Base-by-base conservation (phyloP, 129 eudicot species). In the Chrysanthemum seticuspe region DNA sequence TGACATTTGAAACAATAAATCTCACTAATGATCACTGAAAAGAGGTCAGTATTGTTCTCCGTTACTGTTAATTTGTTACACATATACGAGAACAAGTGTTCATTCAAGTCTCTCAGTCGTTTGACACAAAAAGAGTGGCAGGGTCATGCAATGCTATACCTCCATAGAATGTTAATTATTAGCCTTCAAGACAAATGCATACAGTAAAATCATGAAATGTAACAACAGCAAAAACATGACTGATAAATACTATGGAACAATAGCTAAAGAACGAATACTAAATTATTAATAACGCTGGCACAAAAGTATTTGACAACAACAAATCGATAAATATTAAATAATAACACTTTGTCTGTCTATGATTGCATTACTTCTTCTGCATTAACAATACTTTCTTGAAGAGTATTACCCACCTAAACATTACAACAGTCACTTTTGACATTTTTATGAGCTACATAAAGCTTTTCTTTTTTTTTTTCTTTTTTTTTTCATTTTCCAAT, bases 401-500 rank as follows among this genome's bases (percentile, higher is more conserved):
- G 2, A 18, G 23, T 40, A 65, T 60, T 23, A 48, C 31, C 68
- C 70, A 31, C 60, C 65, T 34, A 52, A 65, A 74, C 78, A 52
- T 64, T 74, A 74, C 65, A 74, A 74, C 15, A 13, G 21, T 64
- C 71, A 74, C 65, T 63, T 74, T 74, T 64, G 55, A 8, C 72
- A 63, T 69, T 18, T 76, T 68, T 67, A 76, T 69, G 68, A 76
- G 67, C 81, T 4, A 71, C 23, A 19, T 53, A 40, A 40, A 52
- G n/a, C 44, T 54, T 21, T 31, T 36, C 6, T 7, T 4, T 31
- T 52, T 45, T 66, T 40, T n/a, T 8, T 63, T 34, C 4, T 36
- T 6, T 2, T 34, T 52, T 47, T 66, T 44, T n/a, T 8, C 12
- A 1, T 7, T 7, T 63, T 72, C 5, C 15, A 25, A 47, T n/a